Conservation (phyloP, 2,329 filamentous ascomycete species). For the Trichophyton mentagrophytes region DNA sequence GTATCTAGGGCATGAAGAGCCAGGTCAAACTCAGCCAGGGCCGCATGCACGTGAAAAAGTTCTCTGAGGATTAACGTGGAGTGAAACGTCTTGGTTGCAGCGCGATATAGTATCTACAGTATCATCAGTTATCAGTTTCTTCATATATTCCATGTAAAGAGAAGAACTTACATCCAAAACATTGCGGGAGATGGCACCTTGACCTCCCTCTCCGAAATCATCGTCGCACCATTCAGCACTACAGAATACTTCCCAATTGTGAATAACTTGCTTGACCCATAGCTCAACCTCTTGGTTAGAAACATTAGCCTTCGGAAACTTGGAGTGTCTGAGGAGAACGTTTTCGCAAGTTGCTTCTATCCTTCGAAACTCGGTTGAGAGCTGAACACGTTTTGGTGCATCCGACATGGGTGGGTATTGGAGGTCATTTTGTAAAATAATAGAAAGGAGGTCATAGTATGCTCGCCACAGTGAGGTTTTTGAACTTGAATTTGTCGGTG, state of each 20-base stretch:
- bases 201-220: conserved; percentile 70
- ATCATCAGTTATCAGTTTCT: too few relatives aligned
- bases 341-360: conserved; percentile 70
- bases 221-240: conserved; percentile 67
- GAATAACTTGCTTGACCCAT: conserved; percentile 66
- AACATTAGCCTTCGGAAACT: conserved; percentile 74
- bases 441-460: conserved; percentile 69
- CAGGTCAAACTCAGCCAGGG: conserved; percentile 81
- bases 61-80: conserved; percentile 78
- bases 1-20: conserved; percentile 85
- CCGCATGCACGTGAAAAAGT: conserved; percentile 75
- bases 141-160: neutral
- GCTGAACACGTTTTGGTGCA: conserved; percentile 43
- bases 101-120: conserved; percentile 64
- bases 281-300: conserved; percentile 65
- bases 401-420: conserved; percentile 26
- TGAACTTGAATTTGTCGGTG: conserved; percentile 16
- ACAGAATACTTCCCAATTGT: conserved; percentile 74
- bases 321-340: conserved; percentile 62
- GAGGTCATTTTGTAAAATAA: conserved; percentile 49
- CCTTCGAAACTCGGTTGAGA: conserved; percentile 64
- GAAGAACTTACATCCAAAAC: conserved; percentile 51
- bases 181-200: conserved; percentile 58
- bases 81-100: conserved; percentile 87
- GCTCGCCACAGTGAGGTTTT: conserved; percentile 58